Conservation (phyloP, 306 rosid genomes). For the Arachis hypogaea region DNA sequence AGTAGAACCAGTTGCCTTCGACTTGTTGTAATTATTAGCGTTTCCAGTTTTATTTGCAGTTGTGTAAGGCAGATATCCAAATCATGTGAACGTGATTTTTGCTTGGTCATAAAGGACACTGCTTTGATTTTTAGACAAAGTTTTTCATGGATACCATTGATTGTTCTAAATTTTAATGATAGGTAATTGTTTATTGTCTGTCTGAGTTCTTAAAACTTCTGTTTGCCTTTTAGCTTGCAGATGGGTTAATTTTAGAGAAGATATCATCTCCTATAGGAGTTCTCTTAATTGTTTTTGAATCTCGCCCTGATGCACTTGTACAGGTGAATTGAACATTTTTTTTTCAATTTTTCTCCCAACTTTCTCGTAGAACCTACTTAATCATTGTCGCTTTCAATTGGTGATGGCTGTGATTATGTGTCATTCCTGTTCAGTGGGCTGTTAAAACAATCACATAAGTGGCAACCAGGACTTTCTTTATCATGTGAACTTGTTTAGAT, state of each 20-base stretch:
- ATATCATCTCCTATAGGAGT: constrained; percentile 95
- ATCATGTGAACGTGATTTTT: constrained; percentile 24
- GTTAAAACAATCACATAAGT: constrained; percentile 23
- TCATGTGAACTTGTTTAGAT: neutral
- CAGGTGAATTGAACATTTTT: constrained; percentile 62
- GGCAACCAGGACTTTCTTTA: constrained; percentile 20
- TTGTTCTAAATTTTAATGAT: constrained; percentile 24
- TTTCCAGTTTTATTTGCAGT: constrained; percentile 34
- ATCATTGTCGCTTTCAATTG: constrained; percentile 13
- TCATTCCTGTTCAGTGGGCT: constrained; percentile 19
- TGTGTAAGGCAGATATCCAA: constrained; percentile 1
- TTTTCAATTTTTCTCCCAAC: neutral
- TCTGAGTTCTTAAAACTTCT: constrained; percentile 42
- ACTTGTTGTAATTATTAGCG: constrained; percentile 4
- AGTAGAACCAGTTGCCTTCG: neutral
- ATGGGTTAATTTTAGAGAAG: constrained; percentile 90
- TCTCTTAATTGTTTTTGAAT: constrained; percentile 89
- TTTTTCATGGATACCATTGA: constrained; percentile 22
- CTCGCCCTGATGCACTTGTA: constrained; percentile 97
- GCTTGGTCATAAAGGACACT: constrained; percentile 9
- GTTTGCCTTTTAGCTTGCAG: constrained; percentile 71
- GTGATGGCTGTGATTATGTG: constrained; percentile 1
- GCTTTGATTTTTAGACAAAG: constrained; percentile 23
- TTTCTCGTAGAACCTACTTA: neutral
- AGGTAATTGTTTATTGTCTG: constrained; percentile 33